Base-by-base conservation (phyloP, 345 rosid genomes). In the Populus tremula region DNA sequence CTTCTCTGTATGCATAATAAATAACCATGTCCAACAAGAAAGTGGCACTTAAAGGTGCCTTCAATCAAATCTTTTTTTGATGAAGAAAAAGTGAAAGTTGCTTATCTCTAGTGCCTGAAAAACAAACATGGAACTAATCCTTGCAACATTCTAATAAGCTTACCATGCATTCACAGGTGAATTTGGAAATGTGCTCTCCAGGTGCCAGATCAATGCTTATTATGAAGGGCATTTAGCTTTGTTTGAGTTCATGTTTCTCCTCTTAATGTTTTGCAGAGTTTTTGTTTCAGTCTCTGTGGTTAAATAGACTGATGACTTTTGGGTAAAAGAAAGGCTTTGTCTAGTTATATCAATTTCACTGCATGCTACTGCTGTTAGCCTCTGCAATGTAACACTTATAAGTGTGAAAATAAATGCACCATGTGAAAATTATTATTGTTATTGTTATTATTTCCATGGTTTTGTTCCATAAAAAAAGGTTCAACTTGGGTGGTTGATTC, bases 401-500 rank as follows among this genome's bases (percentile, higher is more conserved):
- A 64, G 68, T 33, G 8, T 27, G 36, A 67, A 38, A 67, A 36
- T 35, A 35, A 67, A 67, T 67, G 70, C 27, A 35, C 41, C 21
- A 35, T 35, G 11, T 36, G 25, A 31, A 27, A 35, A 67, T 62
- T 8, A 62, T 62, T 29, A 10, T 2, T 41, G 45, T 7, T 39
- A 8, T 39, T 29, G 31, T 29, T 29, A 29, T 33, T 33, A 33
- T 33, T 33, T 70, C 23, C 41, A n/a, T 11, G 62, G 18, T 67
- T 67, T 64, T 38, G 20, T 23, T 18, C 35, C 49, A 17, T 47
- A 59, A 21, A 68, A 59, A 41, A 45, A 50, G 53, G 65, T 64
- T 93, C 92, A 75, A 92, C 97, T 41, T 84, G 93, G 83, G 90
- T 86, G 33, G 89, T 85, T 75, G 96, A 95, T 86, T 92, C 99